Evolutionary conservation across 345 rosid genomes (phyloP).

Genomic region (Ricinus communis): DNA sequence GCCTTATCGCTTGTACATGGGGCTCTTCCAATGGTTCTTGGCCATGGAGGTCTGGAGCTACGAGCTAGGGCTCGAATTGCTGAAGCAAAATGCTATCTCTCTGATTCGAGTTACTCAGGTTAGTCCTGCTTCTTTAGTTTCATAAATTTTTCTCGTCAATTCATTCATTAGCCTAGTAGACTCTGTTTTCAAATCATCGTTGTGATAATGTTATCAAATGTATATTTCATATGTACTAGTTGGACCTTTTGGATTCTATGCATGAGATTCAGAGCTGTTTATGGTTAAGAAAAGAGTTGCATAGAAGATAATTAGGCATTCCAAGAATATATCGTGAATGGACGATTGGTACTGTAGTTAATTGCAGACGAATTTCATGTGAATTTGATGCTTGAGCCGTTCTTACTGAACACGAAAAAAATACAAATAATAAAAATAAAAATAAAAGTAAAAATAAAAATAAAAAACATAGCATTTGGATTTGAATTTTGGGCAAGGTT

Average conservation of each 20-base stretch:
- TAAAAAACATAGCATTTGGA: no score
- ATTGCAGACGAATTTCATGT: not conserved
- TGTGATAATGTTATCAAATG: not conserved
- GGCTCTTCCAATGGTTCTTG: constrained; percentile 84
- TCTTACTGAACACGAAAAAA: no score
- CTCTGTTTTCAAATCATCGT: not conserved
- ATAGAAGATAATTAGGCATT: not conserved
- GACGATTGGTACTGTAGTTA: not conserved
- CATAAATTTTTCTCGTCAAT: not conserved
- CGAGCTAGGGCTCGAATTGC: constrained; percentile 83
- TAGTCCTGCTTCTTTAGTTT: constrained; percentile 15
- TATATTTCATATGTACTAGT: not conserved
- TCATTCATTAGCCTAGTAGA: not conserved
- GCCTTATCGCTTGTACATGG: constrained; percentile 69
- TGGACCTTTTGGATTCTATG: no score
- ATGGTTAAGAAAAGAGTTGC: not conserved
- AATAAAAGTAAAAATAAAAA: no score
- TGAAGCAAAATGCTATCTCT: constrained; percentile 86
- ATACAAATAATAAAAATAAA: no score
- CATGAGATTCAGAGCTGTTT: not conserved
- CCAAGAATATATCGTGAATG: no score
- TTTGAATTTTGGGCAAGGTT: no score
- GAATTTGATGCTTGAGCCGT: not conserved
- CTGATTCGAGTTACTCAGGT: constrained; percentile 87
- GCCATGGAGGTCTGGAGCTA: constrained; percentile 96